Evolutionary conservation across 768 basidiomycete genomes (phyloP).

Genomic region (Panaeolus cyanescens): DNA sequence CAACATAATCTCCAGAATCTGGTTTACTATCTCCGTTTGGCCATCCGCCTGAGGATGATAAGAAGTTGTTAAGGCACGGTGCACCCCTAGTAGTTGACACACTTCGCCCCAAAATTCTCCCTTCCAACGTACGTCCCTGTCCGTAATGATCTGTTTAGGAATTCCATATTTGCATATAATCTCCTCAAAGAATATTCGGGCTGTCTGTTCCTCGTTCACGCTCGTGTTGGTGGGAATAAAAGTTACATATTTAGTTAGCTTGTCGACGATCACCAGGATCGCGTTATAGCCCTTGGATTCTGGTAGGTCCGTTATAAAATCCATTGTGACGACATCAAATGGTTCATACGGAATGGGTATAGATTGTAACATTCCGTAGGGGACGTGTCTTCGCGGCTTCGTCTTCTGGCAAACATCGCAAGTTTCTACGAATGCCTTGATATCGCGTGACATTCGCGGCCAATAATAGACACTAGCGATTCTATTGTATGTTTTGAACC

Average conservation of each 20-base stretch:
- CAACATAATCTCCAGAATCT: constrained; percentile 28
- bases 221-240: constrained; percentile 35
- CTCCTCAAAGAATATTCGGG: constrained; percentile 29
- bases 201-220: constrained; percentile 25
- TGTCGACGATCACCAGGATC: constrained; percentile 35
- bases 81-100: constrained; percentile 25
- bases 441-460: constrained; percentile 27
- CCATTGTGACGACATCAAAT: constrained; percentile 32
- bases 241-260: constrained; percentile 37
- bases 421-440: constrained; percentile 19
- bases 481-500: constrained; percentile 22
- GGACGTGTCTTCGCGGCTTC: constrained; percentile 23
- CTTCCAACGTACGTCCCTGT: constrained; percentile 26
- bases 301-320: constrained; percentile 36
- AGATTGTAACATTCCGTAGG: constrained; percentile 32
- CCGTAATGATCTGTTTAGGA: constrained; percentile 27
- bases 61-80: constrained; percentile 21
- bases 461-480: constrained; percentile 28
- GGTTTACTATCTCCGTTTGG: constrained; percentile 36
- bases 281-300: constrained; percentile 25
- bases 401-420: constrained; percentile 30
- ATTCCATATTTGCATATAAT: constrained; percentile 26
- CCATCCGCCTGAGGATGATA: constrained; percentile 37
- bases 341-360: constrained; percentile 32
- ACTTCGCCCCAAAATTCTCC: constrained; percentile 28